These are phyloP conservation scores for Phoenix dactylifera DNA, from an alignment of 176 grass and related monocot species.

Conservation along the genomic window DNA sequence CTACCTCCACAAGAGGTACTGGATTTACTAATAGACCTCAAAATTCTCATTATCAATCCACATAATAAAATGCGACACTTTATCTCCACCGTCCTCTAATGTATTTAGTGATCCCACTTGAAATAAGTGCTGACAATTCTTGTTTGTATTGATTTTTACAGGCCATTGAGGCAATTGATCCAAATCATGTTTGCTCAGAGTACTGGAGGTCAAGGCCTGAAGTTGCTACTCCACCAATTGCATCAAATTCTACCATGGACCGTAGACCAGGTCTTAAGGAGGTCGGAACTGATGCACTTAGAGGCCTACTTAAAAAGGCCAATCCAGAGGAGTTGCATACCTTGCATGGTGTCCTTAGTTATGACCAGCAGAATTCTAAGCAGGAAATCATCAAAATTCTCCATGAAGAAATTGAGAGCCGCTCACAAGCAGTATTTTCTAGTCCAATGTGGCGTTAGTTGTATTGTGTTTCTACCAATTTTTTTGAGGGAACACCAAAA, in stretches of 20 bases:
- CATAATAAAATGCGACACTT: too few relatives aligned
- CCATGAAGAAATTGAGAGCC: constrained; percentile 26
- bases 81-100: too few relatives aligned
- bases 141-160: constrained; percentile 15
- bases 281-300: constrained; percentile 12
- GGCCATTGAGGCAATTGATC: constrained; percentile 54
- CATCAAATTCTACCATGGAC: not conserved
- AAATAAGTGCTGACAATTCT: too few relatives aligned
- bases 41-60: too few relatives aligned
- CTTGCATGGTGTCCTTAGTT: constrained; percentile 42
- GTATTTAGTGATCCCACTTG: too few relatives aligned
- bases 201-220: constrained; percentile 57
- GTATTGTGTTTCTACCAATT: too few relatives aligned
- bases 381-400: constrained; percentile 31
- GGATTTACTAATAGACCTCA: too few relatives aligned
- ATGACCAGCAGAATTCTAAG: constrained; percentile 12
- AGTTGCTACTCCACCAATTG: not conserved
- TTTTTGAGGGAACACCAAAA: too few relatives aligned
- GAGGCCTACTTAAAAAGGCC: constrained; percentile 69
- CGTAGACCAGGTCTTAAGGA: not conserved
- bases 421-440: too few relatives aligned
- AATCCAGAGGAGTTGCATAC: constrained; percentile 48
- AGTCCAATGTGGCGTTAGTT: too few relatives aligned
- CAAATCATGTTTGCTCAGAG: constrained; percentile 44
- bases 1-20: too few relatives aligned